Evolutionary conservation across 768 basidiomycete genomes (phyloP).

Genomic region (Lentinula guzmanii): DNA sequence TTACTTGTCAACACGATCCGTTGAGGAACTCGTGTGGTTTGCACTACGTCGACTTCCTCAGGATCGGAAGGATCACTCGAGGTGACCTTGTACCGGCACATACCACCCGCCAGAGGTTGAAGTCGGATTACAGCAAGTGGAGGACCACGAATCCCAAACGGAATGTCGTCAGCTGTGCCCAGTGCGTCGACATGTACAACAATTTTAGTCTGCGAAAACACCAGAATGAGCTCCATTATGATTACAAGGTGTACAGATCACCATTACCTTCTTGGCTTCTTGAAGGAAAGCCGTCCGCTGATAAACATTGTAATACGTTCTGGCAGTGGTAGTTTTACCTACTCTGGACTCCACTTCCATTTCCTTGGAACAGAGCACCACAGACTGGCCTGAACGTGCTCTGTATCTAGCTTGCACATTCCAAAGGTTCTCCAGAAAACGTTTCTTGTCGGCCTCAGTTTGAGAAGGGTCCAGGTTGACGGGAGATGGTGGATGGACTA

Average conservation of each 20-base stretch:
- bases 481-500: conserved; percentile 70
- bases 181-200: conserved; percentile 80
- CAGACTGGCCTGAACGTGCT: conserved; percentile 65
- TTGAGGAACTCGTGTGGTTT: conserved; percentile 64
- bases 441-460: conserved; percentile 62
- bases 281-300: conserved; percentile 74
- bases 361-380: conserved; percentile 65
- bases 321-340: conserved; percentile 58
- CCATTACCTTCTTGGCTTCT: conserved; percentile 68
- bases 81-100: conserved; percentile 73
- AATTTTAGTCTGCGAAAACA: conserved; percentile 65
- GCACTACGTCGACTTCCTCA: conserved; percentile 77
- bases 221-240: conserved; percentile 1
- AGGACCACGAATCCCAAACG: conserved; percentile 61
- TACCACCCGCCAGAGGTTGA: conserved; percentile 78
- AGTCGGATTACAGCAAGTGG: conserved; percentile 79
- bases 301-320: conserved; percentile 89
- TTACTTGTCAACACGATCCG: conserved; percentile 80
- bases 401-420: conserved; percentile 77
- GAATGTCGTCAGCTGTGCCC: conserved; percentile 71
- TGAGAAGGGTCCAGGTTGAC: conserved; percentile 60
- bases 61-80: conserved; percentile 73
- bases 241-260: background rate
- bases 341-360: conserved; percentile 67
- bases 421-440: conserved; percentile 90